Conservation (phyloP, 176 grass and related monocot genomes). For the Avena atlantica region DNA sequence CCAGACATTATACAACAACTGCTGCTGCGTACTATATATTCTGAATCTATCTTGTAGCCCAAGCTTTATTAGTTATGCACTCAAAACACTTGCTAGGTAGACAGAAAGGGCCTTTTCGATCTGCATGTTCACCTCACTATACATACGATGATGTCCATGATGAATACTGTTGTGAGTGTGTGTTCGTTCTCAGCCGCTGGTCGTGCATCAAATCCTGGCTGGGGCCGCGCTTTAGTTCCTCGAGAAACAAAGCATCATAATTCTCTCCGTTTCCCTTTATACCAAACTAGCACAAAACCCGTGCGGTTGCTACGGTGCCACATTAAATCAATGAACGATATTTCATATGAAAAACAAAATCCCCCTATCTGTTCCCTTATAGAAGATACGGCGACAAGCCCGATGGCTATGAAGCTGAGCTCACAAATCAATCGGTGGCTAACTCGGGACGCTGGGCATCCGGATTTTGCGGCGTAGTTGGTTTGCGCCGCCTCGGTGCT, state of each 20-base stretch:
- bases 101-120: constrained; percentile 8
- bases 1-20: background rate
- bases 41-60: background rate
- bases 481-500: too few relatives aligned
- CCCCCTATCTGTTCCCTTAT: too few relatives aligned
- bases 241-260: background rate
- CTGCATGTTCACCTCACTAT: constrained; percentile 16
- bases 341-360: too few relatives aligned
- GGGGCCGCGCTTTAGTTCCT: background rate
- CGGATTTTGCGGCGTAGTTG: too few relatives aligned
- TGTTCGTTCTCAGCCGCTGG: background rate
- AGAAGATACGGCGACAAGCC: too few relatives aligned
- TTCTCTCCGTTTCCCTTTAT: background rate
- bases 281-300: too few relatives aligned
- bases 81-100: background rate
- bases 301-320: too few relatives aligned
- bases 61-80: background rate
- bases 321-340: too few relatives aligned
- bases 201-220: background rate
- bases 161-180: background rate
- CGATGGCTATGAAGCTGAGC: too few relatives aligned
- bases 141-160: background rate
- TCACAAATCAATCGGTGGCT: too few relatives aligned
- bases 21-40: background rate
- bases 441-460: too few relatives aligned